These are phyloP conservation scores for Colletotrichum sp. DNA, from an alignment of 2,329 filamentous ascomycete species.

Conservation along the genomic window DNA sequence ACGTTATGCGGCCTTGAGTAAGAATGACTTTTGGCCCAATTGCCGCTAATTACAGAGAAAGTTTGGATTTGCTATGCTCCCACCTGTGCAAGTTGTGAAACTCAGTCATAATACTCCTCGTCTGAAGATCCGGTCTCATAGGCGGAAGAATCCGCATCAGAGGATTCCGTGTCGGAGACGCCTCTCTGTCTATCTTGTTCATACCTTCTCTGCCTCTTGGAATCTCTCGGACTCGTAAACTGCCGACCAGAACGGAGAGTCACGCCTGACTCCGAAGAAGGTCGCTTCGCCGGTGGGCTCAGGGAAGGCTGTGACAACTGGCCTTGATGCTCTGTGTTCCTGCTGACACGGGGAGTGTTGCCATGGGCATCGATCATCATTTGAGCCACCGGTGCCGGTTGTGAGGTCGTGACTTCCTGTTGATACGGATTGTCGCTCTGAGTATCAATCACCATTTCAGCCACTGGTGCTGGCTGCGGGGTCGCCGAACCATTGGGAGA, in stretches of 20 bases:
- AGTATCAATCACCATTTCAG: not conserved
- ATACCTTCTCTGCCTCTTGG: not conserved
- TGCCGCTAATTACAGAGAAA: too few species aligned
- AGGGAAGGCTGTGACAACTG: not conserved
- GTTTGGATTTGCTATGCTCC: too few species aligned
- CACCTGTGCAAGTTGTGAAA: not conserved
- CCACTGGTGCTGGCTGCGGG: not conserved
- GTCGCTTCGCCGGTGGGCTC: not conserved
- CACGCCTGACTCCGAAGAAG: not conserved
- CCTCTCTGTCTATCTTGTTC: not conserved
- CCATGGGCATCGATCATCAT: not conserved
- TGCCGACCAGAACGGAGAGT: not conserved
- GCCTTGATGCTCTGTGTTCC: not conserved
- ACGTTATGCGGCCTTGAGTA: too few species aligned
- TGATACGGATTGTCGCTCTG: not conserved
- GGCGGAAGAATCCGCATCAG: not conserved
- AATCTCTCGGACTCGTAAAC: not conserved
- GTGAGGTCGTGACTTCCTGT: not conserved
- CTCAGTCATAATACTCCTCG: not conserved
- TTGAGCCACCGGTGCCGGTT: not conserved
- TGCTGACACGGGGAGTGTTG: not conserved
- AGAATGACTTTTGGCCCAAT: too few species aligned
- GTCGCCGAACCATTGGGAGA: not conserved
- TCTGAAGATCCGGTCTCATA: too few species aligned
- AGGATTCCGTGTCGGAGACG: not conserved